Evolutionary conservation across 352 stramenopile species (phyloP), one percentile per base, ranked within the genome.

Genomic region (Globisporangium orthogonon): DNA sequence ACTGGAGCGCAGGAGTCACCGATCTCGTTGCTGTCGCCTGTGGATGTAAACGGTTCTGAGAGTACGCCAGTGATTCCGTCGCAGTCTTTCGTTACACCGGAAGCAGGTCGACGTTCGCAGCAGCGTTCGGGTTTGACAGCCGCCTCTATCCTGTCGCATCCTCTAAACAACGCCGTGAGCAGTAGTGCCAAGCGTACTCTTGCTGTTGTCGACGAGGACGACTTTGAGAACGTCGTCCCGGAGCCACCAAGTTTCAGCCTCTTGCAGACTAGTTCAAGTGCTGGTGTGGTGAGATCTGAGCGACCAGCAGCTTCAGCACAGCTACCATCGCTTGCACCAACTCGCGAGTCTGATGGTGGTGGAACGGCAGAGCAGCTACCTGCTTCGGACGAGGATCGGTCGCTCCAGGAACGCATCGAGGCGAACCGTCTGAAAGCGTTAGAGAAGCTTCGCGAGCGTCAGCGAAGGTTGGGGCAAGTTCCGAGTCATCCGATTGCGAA

Each of bases 361-460:
- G 44, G 17, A 11, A 15, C n/a, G 1, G 10, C 44, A 17, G 10
- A 15, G 11, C n/a, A 15, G n/a, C 17, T 18, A 33, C 5, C 23
- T 30, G n/a, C 29, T 9, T 47, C 50, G n/a, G 50, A 47, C 5
- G 56, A 66, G n/a, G 56, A 63, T 9, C 50, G 51, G 0, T 49
- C 66, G 43, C 40, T 82, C 3, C 70, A 64, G 7, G 69, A 74
- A 44, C 83, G 79, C n/a, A 83, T 90, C 29, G 80, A 91, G 73
- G 68, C 70, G 37, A 90, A 93, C 49, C 71, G 80, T 7, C 57
- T 77, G 14, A 77, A 78, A 23, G 79, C 82, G 11, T 53, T 90
- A 7, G 68, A 77, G 29, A 82, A 86, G 46, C 58, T 87, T n/a
- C 58, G 86, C 48, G 64, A 76, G 60, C 67, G 67, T 41, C 70